These are phyloP conservation scores for Delonix regia DNA, from an alignment of 306 rosid species.

Conservation along the genomic window DNA sequence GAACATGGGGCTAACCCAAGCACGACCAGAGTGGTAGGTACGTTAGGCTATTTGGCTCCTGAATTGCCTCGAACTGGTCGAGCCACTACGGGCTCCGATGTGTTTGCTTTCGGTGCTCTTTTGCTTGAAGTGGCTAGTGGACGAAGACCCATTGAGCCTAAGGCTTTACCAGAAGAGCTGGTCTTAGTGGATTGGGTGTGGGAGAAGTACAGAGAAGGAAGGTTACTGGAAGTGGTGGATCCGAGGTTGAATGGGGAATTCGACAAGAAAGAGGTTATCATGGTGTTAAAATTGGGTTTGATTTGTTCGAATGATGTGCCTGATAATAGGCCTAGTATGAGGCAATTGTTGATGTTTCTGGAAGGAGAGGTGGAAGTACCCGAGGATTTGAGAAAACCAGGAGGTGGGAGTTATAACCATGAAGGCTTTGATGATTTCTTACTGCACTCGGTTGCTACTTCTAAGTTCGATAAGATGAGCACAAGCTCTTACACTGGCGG, in stretches of 20 bases:
- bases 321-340: constrained; percentile 62
- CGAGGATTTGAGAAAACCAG: constrained; percentile 42
- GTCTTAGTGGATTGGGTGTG: constrained; percentile 80
- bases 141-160: constrained; percentile 66
- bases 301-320: constrained; percentile 58
- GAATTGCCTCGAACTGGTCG: constrained; percentile 72
- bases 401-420: neutral
- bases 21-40: constrained; percentile 80
- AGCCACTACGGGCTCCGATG: constrained; percentile 70
- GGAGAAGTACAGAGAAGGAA: constrained; percentile 58
- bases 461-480: constrained; percentile 51
- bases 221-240: constrained; percentile 58
- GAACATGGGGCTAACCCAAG: constrained; percentile 74
- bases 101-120: constrained; percentile 80
- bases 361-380: constrained; percentile 62
- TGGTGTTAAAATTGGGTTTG: constrained; percentile 73
- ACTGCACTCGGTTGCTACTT: constrained; percentile 50
- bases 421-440: constrained; percentile 66
- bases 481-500: constrained; percentile 29
- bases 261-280: constrained; percentile 44
- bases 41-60: constrained; percentile 85
- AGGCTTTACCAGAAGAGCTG: constrained; percentile 51
- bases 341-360: constrained; percentile 58
- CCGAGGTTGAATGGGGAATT: constrained; percentile 46
- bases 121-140: constrained; percentile 75